A percentile compares a stretch with the other conserved stretches of the same genome.
phyloP scores from a whole-genome alignment of 2,329 filamentous ascomycete species.

The Fusarium paranaense region DNA sequence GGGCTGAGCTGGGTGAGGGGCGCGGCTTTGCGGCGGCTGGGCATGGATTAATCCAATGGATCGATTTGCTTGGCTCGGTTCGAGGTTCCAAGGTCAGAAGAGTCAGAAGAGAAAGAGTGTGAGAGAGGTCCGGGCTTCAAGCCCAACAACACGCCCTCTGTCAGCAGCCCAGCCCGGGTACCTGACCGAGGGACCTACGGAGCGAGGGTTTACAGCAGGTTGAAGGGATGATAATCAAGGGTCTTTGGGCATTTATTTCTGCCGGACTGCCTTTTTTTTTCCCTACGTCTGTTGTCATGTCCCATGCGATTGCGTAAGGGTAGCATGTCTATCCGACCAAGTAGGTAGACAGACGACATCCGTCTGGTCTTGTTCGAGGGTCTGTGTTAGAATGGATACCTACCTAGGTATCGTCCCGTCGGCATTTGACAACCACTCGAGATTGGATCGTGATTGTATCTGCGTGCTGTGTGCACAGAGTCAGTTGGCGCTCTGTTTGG shows the following conservation, averaged over 20 bases:
- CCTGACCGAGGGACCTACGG: conserved; percentile 1
- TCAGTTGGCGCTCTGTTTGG: background rate
- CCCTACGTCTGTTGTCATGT: background rate
- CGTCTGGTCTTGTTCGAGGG: background rate
- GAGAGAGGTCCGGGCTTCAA: background rate
- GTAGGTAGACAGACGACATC: background rate
- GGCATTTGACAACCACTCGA: conserved; percentile 7
- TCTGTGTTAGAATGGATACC: background rate
- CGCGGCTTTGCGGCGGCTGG: conserved; percentile 1
- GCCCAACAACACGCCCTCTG: background rate
- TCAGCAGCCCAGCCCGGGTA: conserved; percentile 1
- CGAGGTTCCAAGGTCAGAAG: background rate
- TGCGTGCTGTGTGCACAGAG: background rate
- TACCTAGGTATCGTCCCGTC: background rate
- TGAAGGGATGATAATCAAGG: background rate
- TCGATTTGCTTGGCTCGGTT: background rate
- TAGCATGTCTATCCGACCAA: background rate
- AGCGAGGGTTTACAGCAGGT: background rate
- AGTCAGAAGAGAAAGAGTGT: background rate
- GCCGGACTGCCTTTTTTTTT: background rate
- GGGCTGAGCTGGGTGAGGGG: background rate
- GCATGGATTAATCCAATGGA: background rate
- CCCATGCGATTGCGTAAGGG: conserved; percentile 1
- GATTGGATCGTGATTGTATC: conserved; percentile 5
- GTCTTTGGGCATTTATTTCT: background rate